Evolutionary conservation across 768 basidiomycete species (phyloP).

Genomic region (Pulveroboletus ravenelii): DNA sequence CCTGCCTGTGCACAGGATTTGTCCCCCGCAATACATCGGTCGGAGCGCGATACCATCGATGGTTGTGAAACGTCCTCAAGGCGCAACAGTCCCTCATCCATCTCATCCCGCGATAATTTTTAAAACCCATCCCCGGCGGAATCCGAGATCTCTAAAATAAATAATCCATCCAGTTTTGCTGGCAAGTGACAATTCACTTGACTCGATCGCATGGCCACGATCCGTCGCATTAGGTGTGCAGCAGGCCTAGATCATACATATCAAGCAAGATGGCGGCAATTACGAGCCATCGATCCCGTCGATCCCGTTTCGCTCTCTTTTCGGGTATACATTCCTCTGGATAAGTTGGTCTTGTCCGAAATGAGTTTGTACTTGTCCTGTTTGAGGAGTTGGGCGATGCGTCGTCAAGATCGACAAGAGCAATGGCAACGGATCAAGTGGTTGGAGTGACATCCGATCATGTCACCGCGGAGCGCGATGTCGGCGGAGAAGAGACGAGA

Average conservation of each 20-base stretch:
- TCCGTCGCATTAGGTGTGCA: not conserved
- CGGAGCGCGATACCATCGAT: conserved; percentile 1
- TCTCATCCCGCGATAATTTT: not conserved
- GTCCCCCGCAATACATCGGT: not conserved
- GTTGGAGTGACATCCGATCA: conserved; percentile 8
- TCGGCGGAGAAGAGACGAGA: conserved; percentile 3
- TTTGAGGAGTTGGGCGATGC: not conserved
- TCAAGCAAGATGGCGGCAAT: too few species aligned
- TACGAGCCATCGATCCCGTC: too few species aligned
- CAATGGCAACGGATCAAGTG: not conserved
- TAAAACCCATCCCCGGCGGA: not conserved
- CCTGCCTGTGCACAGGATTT: not conserved
- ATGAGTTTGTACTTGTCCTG: not conserved
- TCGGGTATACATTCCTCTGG: too few species aligned
- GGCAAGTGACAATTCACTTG: not conserved
- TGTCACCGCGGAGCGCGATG: conserved; percentile 1
- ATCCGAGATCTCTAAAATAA: too few species aligned
- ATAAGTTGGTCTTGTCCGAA: not conserved
- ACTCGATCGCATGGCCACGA: not conserved
- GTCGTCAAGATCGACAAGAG: not conserved
- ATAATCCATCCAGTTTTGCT: too few species aligned
- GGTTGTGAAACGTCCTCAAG: not conserved
- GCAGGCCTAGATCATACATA: too few species aligned
- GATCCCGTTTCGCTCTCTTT: too few species aligned
- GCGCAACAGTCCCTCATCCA: not conserved